These are phyloP conservation scores for Lactuca sativa DNA, from an alignment of 129 eudicot species.

Conservation along the genomic window DNA sequence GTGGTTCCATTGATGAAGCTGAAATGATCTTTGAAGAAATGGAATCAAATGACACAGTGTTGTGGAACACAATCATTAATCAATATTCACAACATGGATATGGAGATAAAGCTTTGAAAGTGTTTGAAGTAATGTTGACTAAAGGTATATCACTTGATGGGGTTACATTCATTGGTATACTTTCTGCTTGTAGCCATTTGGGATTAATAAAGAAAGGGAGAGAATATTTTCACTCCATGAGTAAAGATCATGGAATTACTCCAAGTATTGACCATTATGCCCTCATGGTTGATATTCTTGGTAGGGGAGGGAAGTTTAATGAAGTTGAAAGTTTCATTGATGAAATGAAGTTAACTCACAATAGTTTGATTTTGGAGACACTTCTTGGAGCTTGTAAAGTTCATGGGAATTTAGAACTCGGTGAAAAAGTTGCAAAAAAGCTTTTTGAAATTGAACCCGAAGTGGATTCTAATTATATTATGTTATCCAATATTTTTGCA, in stretches of 20 bases:
- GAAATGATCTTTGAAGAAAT: constrained; percentile 30
- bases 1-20: constrained; percentile 48
- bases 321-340: constrained; percentile 43
- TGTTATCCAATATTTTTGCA: constrained; percentile 45
- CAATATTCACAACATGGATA: constrained; percentile 40
- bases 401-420: constrained; percentile 43
- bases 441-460: constrained; percentile 38
- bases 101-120: constrained; percentile 36
- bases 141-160: constrained; percentile 35
- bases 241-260: constrained; percentile 26
- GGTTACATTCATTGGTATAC: constrained; percentile 40
- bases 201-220: constrained; percentile 37
- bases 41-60: constrained; percentile 34
- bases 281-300: constrained; percentile 52
- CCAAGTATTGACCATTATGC: constrained; percentile 41
- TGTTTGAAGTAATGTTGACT: constrained; percentile 33
- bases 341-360: constrained; percentile 32
- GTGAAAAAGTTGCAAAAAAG: constrained; percentile 39
- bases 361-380: constrained; percentile 42
- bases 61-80: constrained; percentile 49
- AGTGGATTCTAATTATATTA: constrained; percentile 43
- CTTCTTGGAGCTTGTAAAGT: constrained; percentile 48
- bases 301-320: constrained; percentile 38
- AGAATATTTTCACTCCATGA: constrained; percentile 36
- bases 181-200: constrained; percentile 47